phyloP scores from a whole-genome alignment of 129 eudicot genomes.

The Lactuca saligna region DNA sequence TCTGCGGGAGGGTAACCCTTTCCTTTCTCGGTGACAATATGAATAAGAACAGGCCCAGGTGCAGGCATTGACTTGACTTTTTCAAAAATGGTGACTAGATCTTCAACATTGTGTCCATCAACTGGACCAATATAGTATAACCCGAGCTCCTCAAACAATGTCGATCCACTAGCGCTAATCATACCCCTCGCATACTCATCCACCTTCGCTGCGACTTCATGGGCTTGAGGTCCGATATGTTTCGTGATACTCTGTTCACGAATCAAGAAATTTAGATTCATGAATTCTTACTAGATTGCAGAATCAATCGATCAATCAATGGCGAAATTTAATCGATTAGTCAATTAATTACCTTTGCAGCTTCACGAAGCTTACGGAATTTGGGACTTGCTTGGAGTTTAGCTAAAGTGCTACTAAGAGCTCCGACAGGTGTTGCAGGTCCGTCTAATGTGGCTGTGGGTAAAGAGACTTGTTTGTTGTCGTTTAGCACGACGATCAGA shows the following conservation, averaged over 20 bases:
- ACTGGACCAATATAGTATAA: constrained; percentile 80
- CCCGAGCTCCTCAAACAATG: constrained; percentile 74
- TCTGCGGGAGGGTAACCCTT: constrained; percentile 87
- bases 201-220: constrained; percentile 80
- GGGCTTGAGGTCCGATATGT: constrained; percentile 88
- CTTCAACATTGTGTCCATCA: constrained; percentile 71
- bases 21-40: constrained; percentile 82
- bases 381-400: constrained; percentile 79
- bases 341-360: constrained; percentile 56
- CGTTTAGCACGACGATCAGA: constrained; percentile 76
- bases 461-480: constrained; percentile 86
- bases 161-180: constrained; percentile 67
- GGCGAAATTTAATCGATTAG: background rate
- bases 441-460: constrained; percentile 96
- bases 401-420: constrained; percentile 73
- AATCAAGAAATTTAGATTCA: background rate
- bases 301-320: background rate
- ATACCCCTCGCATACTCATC: constrained; percentile 84
- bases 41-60: constrained; percentile 82
- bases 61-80: constrained; percentile 71
- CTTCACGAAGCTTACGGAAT: constrained; percentile 83
- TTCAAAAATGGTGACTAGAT: constrained; percentile 55
- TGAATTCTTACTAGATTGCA: background rate
- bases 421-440: constrained; percentile 95
- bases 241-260: constrained; percentile 57